These are phyloP conservation scores for Litsea cubeba DNA, from an alignment of 164 flowering plant species.

Conservation along the genomic window DNA sequence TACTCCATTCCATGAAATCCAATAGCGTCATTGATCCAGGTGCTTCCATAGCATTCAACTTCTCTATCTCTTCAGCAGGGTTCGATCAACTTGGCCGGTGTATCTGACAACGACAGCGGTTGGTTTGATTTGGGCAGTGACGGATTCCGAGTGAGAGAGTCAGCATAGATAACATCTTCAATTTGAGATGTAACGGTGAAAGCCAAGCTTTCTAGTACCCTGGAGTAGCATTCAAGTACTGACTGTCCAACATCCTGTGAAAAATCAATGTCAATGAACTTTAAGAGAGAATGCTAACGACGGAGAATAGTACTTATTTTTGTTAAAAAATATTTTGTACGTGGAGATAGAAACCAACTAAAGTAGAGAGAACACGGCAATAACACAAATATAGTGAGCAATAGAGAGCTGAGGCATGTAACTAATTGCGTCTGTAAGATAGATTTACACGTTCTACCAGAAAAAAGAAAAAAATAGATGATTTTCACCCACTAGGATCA, in stretches of 20 bases:
- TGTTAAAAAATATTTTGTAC: too few relatives aligned
- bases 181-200: slow-evolving; percentile 60
- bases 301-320: too few relatives aligned
- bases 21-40: slow-evolving; percentile 62
- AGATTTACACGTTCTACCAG: too few relatives aligned
- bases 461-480: too few relatives aligned
- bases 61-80: slow-evolving; percentile 35
- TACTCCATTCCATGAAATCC: slow-evolving; percentile 83
- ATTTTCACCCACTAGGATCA: too few relatives aligned
- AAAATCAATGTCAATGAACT: neutral
- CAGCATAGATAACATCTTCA: slow-evolving; percentile 70
- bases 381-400: too few relatives aligned
- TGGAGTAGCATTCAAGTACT: slow-evolving; percentile 81
- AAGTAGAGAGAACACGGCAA: too few relatives aligned
- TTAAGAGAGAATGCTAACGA: too few relatives aligned
- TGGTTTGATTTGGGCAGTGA: slow-evolving; percentile 19
- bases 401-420: too few relatives aligned
- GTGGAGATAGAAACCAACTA: too few relatives aligned
- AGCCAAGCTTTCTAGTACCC: slow-evolving; percentile 86
- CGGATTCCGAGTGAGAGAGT: slow-evolving; percentile 40
- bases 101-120: slow-evolving; percentile 2
- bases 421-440: too few relatives aligned
- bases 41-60: slow-evolving; percentile 27
- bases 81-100: slow-evolving; percentile 11
- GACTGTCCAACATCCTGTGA: slow-evolving; percentile 84